phyloP scores from a whole-genome alignment of 441 rosid species.

The Gossypium gossypioides region DNA sequence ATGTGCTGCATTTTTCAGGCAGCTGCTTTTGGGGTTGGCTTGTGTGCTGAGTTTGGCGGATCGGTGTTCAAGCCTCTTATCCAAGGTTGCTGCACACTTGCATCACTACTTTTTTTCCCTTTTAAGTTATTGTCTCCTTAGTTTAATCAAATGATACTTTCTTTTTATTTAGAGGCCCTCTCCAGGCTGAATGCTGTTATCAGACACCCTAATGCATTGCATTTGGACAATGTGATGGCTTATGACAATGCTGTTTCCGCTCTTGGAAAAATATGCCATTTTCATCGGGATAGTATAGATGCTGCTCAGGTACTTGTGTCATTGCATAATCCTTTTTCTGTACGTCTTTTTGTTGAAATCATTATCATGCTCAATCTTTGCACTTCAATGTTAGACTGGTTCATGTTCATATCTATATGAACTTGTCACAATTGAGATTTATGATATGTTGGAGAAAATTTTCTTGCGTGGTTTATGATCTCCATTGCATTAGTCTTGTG shows the following conservation, averaged over 20 bases:
- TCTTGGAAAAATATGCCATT: slow-evolving; percentile 55
- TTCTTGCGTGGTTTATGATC: not conserved
- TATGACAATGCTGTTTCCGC: slow-evolving; percentile 62
- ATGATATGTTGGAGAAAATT: not conserved
- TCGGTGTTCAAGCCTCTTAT: slow-evolving; percentile 39
- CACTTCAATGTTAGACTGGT: not conserved
- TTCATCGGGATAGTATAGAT: slow-evolving; percentile 41
- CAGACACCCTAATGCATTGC: slow-evolving; percentile 36
- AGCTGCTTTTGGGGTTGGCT: slow-evolving; percentile 55
- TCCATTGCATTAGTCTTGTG: not conserved
- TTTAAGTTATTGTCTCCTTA: slow-evolving; percentile 3
- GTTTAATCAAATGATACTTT: not conserved
- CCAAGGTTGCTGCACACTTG: slow-evolving; percentile 32
- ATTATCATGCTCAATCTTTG: not conserved
- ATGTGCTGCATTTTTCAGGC: slow-evolving; percentile 31
- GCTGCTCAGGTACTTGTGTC: slow-evolving; percentile 34
- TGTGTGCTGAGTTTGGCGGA: slow-evolving; percentile 62
- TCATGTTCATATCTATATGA: not conserved
- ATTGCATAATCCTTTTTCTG: not conserved
- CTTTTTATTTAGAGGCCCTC: slow-evolving; percentile 36
- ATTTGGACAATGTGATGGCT: slow-evolving; percentile 43
- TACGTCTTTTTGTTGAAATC: not conserved
- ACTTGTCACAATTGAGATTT: not conserved
- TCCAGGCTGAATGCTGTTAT: slow-evolving; percentile 40
- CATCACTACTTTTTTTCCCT: not conserved